These are phyloP conservation scores for Leucogyrophana mollusca DNA, from an alignment of 768 basidiomycete genomes.

Conservation along the genomic window DNA sequence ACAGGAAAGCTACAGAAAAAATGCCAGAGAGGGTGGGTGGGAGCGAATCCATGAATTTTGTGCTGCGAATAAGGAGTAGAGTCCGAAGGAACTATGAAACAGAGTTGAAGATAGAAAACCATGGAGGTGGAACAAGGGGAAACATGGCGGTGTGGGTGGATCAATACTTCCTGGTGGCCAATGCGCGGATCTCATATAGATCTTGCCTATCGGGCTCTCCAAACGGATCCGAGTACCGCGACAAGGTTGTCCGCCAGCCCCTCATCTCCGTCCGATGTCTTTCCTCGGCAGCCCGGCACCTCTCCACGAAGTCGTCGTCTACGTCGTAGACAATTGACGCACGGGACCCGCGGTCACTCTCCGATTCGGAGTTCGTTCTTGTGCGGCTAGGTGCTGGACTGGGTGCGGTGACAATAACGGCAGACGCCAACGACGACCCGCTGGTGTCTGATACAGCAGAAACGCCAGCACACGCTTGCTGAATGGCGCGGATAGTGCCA, in stretches of 20 bases:
- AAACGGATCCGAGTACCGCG: conserved; percentile 19
- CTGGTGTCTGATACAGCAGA: conserved; percentile 22
- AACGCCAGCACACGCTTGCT: conserved; percentile 33
- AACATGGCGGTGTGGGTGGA: conserved; percentile 11
- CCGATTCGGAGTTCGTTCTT: conserved; percentile 71
- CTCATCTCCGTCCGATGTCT: conserved; percentile 83
- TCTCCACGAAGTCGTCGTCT: conserved; percentile 69
- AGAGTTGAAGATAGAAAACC: conserved; percentile 9
- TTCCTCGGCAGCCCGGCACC: conserved; percentile 75
- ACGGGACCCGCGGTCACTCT: conserved; percentile 71
- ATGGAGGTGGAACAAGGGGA: conserved; percentile 2
- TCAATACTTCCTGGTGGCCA: conserved; percentile 84
- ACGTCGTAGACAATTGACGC: conserved; percentile 79
- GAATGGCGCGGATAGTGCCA: conserved; percentile 74
- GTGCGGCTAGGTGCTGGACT: conserved; percentile 65
- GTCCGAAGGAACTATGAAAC: conserved; percentile 19
- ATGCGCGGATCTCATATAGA: conserved; percentile 79
- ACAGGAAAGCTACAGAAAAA: conserved; percentile 25
- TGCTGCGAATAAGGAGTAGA: conserved; percentile 15
- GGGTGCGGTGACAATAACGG: conserved; percentile 39
- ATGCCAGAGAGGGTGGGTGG: conserved; percentile 26
- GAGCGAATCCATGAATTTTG: conserved; percentile 18
- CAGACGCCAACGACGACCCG: conserved; percentile 16
- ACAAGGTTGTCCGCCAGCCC: conserved; percentile 55
- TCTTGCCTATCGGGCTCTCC: conserved; percentile 57